Percentiles rank a stretch among this genome's conserved stretches.
Evolutionary conservation across 2,329 filamentous ascomycete genomes (phyloP).

Genomic region (Tolypocladium endophyticum): DNA sequence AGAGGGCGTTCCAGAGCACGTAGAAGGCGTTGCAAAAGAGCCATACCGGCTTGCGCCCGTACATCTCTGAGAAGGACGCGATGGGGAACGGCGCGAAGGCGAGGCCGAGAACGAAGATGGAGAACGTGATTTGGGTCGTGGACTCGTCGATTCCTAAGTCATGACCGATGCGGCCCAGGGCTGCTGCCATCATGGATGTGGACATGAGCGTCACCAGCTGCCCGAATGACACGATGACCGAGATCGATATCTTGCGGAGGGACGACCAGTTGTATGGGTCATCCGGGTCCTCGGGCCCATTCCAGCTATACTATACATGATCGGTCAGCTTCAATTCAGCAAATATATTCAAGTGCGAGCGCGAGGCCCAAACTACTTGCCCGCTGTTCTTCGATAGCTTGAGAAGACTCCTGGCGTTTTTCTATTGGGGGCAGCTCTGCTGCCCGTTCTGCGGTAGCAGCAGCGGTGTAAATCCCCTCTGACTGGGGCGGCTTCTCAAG

Average conservation of each 20-base stretch:
- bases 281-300: not conserved
- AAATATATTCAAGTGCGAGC: not conserved
- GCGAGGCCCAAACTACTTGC: not conserved
- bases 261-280: not conserved
- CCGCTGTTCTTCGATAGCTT: not conserved
- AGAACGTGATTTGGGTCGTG: not conserved
- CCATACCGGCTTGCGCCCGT: not conserved
- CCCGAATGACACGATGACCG: not conserved
- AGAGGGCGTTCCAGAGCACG: not conserved
- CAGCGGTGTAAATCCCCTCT: not conserved
- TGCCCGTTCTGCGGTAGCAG: not conserved
- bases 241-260: not conserved
- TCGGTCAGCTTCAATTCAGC: not conserved
- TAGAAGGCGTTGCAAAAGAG: not conserved
- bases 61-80: not conserved
- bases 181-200: not conserved
- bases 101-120: not conserved
- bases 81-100: not conserved
- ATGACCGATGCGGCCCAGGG: not conserved
- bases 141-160: not conserved
- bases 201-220: not conserved
- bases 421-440: not conserved
- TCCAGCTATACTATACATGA: not conserved
- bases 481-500: too few relatives aligned
- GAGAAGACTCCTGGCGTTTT: not conserved